These are phyloP conservation scores for Fusarium mangiferae DNA, from an alignment of 2,329 filamentous ascomycete species.

Conservation along the genomic window DNA sequence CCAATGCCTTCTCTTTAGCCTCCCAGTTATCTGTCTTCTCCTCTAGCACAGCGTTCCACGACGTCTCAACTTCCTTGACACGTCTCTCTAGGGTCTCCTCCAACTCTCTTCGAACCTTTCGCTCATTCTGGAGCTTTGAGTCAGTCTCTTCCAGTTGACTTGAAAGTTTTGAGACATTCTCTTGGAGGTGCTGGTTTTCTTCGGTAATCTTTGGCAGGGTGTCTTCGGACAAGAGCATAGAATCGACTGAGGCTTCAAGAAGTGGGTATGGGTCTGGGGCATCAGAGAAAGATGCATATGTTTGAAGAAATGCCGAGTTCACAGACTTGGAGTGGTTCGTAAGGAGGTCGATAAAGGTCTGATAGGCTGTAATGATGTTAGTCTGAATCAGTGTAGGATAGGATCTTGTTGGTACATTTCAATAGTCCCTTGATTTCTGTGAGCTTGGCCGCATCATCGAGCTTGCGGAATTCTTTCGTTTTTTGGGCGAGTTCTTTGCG, in stretches of 20 bases:
- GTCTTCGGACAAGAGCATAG: constrained; percentile 90
- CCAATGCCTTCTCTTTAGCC: constrained; percentile 87
- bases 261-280: constrained; percentile 96
- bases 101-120: constrained; percentile 75
- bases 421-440: constrained; percentile 88
- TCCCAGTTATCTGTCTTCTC: constrained; percentile 98
- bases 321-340: constrained; percentile 96
- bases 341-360: constrained; percentile 95
- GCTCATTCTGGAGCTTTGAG: constrained; percentile 80
- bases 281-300: constrained; percentile 94
- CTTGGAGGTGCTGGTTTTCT: constrained; percentile 89
- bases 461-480: constrained; percentile 96
- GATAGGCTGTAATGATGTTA: constrained; percentile 74
- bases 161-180: constrained; percentile 78
- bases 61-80: constrained; percentile 89
- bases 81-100: constrained; percentile 81
- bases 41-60: constrained; percentile 88
- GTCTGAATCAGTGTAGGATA: not conserved
- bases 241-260: constrained; percentile 95
- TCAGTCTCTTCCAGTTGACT: constrained; percentile 86
- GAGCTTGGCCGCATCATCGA: constrained; percentile 88
- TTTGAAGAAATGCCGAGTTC: constrained; percentile 90
- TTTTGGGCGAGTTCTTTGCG: constrained; percentile 98
- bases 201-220: constrained; percentile 88
- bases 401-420: constrained; percentile 68